Base-by-base conservation (phyloP, 805 yeast species). In the Candida dendrica region DNA sequence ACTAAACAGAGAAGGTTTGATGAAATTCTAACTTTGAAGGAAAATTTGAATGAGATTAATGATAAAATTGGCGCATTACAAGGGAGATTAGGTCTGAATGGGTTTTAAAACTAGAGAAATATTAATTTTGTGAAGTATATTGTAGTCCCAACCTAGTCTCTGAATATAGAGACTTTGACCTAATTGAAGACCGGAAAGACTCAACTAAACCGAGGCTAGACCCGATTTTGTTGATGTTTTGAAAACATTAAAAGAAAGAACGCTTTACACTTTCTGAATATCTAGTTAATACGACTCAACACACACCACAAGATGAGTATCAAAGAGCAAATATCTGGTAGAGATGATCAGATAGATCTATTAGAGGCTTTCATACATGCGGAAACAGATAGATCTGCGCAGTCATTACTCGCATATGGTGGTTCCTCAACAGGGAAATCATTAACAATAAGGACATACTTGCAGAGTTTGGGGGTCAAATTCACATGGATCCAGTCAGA, bases 1-100 rank as follows among this genome's bases (percentile, higher is more conserved):
- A 84, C 81, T 45, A 72, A 70, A 48, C 78, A 74, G 40, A 64
- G 97, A 36, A 76, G 78, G 48, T 86, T 87, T 54, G 96, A 89
- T 43, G 96, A 86, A 56, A 61, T 87, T 35, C 66, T 64, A 10
- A 71, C 84, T 1, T 63, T 91, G 43, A 74, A 73, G 30, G 68
- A 60, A 17, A 85, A 84, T 47, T 54, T 78, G 39, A 50, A 52
- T 2, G 96, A 88, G 45, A 59, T 89, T 36, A 62, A 65, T 4
- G 49, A 40, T 2, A 81, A 74, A 44, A 77, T 79, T 13, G 58
- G 55, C 1, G 61, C 55, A 11, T 53, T 85, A 20, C 75, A 76
- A 38, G 38, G 38, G 1, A 54, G 66, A 42, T 61, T 87, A 19
- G 95, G 95, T 1, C 83, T 75, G 17, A 71, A 74, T 45, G 69